phyloP scores from a whole-genome alignment of 1,284 basidiomycete genomes.

The Vanrija pseudolonga region DNA sequence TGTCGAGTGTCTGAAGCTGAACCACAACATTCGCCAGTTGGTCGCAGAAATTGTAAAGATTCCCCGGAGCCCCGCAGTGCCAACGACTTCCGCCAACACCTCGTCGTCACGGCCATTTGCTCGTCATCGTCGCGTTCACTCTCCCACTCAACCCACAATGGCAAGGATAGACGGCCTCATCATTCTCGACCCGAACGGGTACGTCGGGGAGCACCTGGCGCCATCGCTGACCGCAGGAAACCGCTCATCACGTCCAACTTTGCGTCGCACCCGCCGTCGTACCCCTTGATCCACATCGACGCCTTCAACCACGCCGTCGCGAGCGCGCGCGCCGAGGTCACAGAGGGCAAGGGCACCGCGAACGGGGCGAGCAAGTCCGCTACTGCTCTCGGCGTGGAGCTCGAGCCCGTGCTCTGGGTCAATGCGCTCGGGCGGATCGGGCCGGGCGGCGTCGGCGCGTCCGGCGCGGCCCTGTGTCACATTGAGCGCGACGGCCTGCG shows the following conservation, averaged over 20 bases:
- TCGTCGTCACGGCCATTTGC: not conserved
- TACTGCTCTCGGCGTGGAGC: not conserved
- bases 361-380: not conserved
- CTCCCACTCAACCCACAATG: slow-evolving; percentile 24
- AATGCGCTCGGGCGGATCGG: slow-evolving; percentile 28
- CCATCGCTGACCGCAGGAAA: slow-evolving; percentile 54
- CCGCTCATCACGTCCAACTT: slow-evolving; percentile 91
- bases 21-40: not conserved
- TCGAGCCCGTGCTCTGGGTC: slow-evolving; percentile 45
- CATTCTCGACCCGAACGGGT: slow-evolving; percentile 77
- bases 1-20: not conserved
- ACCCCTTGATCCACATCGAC: slow-evolving; percentile 81
- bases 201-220: slow-evolving; percentile 36
- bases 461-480: slow-evolving; percentile 56
- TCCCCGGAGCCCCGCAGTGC: not conserved
- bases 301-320: slow-evolving; percentile 70
- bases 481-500: slow-evolving; percentile 67
- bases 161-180: slow-evolving; percentile 77
- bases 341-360: slow-evolving; percentile 2
- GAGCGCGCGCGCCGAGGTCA: slow-evolving; percentile 50
- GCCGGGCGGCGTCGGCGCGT: slow-evolving; percentile 14
- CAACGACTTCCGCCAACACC: not conserved
- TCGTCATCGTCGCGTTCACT: not conserved
- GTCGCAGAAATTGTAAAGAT: not conserved
- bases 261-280: slow-evolving; percentile 68